Percentiles rank a stretch among this genome's conserved stretches.
phyloP scores from a whole-genome alignment of 331 rosid genomes.

The Dryas integrifolia region DNA sequence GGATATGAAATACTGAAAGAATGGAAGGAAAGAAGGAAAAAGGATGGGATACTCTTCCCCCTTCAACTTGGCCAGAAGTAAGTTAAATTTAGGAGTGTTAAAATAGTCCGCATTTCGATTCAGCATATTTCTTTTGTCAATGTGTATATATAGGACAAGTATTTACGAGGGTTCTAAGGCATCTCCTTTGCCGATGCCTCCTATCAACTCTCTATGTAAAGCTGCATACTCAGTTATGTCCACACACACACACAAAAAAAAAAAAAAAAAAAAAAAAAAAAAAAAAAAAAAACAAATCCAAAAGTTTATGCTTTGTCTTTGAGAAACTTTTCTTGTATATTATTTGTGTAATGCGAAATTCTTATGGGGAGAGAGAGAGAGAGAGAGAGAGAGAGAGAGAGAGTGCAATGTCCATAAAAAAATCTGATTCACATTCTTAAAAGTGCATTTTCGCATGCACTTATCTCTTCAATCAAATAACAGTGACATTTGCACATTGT shows the following conservation, averaged over 20 bases:
- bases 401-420: not conserved
- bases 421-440: too few relatives aligned
- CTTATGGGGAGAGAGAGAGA: too few relatives aligned
- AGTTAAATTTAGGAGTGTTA: not conserved
- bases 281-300: too few relatives aligned
- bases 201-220: too few relatives aligned
- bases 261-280: too few relatives aligned
- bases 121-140: not conserved
- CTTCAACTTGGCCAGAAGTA: constrained; percentile 33
- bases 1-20: constrained; percentile 59
- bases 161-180: not conserved
- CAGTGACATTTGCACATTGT: not conserved
- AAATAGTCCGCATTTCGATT: not conserved
- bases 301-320: not conserved
- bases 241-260: too few relatives aligned
- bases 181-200: too few relatives aligned
- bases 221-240: too few relatives aligned
- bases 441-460: not conserved
- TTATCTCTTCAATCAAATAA: constrained; percentile 3
- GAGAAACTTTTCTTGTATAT: not conserved
- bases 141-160: not conserved
- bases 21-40: constrained; percentile 71
- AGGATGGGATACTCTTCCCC: constrained; percentile 38
- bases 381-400: too few relatives aligned
- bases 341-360: not conserved